A percentile compares a stretch with the other conserved stretches of the same genome.
phyloP scores from a whole-genome alignment of 345 rosid genomes.

The Aquilaria malaccensis region DNA sequence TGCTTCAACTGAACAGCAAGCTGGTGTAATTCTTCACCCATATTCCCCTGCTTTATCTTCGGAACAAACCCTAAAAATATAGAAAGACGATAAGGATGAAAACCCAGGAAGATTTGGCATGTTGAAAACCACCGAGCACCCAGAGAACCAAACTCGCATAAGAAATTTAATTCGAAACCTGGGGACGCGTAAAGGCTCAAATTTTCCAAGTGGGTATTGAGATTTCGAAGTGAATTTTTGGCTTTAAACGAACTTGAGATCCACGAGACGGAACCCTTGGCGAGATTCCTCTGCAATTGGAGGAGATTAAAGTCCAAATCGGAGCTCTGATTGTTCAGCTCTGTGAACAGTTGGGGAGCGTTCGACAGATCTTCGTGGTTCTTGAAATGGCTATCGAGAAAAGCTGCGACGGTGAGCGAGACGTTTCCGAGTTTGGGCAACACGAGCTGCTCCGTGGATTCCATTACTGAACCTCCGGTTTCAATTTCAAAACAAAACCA shows the following conservation, averaged over 20 bases:
- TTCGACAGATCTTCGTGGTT: constrained; percentile 33
- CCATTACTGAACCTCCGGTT: too few relatives aligned
- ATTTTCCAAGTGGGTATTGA: constrained; percentile 30
- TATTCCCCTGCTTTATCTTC: constrained; percentile 18
- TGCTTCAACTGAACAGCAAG: constrained; percentile 40
- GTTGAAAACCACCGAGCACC: background rate
- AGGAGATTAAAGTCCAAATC: constrained; percentile 30
- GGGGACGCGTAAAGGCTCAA: constrained; percentile 32
- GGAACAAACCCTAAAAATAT: constrained; percentile 19
- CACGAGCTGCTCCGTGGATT: background rate
- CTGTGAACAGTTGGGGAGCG: constrained; percentile 31
- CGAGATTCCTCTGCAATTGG: constrained; percentile 31
- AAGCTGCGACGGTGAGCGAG: constrained; percentile 14
- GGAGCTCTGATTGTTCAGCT: constrained; percentile 23
- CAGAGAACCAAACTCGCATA: too few relatives aligned
- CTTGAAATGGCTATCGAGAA: constrained; percentile 39
- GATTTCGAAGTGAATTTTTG: constrained; percentile 32
- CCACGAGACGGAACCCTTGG: constrained; percentile 56
- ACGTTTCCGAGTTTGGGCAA: constrained; percentile 35
- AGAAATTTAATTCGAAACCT: constrained; percentile 7
- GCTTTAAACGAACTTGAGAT: constrained; percentile 47
- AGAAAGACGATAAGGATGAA: background rate
- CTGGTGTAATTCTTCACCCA: constrained; percentile 33
- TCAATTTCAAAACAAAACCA: too few relatives aligned
- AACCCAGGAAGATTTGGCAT: background rate